Evolutionary conservation across 257 asterid species (phyloP), one percentile per base, ranked within the genome.

Genomic region (Solanum piurae): DNA sequence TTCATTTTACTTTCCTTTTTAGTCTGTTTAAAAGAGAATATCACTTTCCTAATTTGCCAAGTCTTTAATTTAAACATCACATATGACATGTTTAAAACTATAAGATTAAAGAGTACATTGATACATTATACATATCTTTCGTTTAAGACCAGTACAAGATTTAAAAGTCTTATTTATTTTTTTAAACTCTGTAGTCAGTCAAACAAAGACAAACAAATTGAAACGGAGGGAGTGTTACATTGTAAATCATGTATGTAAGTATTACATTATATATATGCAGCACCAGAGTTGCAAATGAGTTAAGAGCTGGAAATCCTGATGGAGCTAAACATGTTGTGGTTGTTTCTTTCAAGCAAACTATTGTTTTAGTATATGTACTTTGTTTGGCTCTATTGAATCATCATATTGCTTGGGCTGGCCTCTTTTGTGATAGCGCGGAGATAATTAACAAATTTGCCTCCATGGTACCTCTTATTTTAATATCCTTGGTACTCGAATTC

Each of bases 221-320:
- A 62, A 23, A 62, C 31, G 71, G 71, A 18, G 64, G 64, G n/a
- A 55, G 64, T 55, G 3, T 14, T 71, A 14, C 77, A 31, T 8
- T 14, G 1, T 31, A 69, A 69, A 62, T 62, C 13, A 69, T 69
- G 76, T 69, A 6, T 69, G 8, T 7, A 69, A 31, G 12, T 6
- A 1, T 52, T 52, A 16, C 62, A 16, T 52, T 52, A 52, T 52
- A 52, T 52, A 69, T 72, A 33, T 90, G 90, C 97, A 96, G 98
- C 93, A 94, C 98, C 0, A 92, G 98, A 90, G 98, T 94, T 86
- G 92, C 98, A 20, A 95, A 96, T 68, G 96, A 94, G 92, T 64
- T 96, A 14, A 98, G 95, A 37, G 93, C 95, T 2, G 98, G 96
- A 46, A 86, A 93, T 55, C 92, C 95, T 0, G 85, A 68, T 12